phyloP scores from a whole-genome alignment of 1,284 basidiomycete genomes.

The Cerrena zonata region DNA sequence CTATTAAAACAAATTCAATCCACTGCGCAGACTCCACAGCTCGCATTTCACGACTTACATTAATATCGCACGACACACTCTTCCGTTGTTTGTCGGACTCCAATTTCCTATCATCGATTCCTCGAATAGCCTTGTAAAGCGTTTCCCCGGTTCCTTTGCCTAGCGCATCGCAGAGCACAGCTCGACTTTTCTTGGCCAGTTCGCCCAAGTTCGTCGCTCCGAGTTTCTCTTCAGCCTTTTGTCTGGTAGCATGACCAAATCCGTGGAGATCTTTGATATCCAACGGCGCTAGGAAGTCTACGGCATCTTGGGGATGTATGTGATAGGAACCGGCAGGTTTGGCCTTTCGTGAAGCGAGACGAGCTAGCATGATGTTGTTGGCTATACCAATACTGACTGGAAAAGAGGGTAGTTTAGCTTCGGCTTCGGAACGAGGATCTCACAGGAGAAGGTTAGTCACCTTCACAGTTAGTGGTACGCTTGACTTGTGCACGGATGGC shows the following conservation, averaged over 20 bases:
- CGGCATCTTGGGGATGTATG: conserved; percentile 51
- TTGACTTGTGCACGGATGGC: conserved; percentile 73
- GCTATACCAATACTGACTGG: conserved; percentile 87
- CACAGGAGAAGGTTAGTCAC: conserved; percentile 38
- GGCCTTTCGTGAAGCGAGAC: conserved; percentile 84
- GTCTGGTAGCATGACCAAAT: conserved; percentile 70
- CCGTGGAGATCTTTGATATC: conserved; percentile 85
- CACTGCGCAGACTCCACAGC: no score
- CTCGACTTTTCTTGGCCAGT: conserved; percentile 56
- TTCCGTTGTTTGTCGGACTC: conserved; percentile 82
- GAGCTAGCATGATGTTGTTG: conserved; percentile 87
- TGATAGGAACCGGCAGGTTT: conserved; percentile 87
- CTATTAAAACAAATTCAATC: conserved; percentile 33
- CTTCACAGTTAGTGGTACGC: conserved; percentile 77
- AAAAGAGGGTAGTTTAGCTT: no score
- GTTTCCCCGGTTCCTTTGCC: conserved; percentile 82
- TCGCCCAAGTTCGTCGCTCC: conserved; percentile 70
- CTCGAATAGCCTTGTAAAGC: conserved; percentile 78
- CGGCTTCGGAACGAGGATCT: neutral
- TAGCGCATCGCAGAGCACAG: conserved; percentile 62
- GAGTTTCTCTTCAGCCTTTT: conserved; percentile 75
- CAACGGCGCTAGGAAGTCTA: conserved; percentile 64
- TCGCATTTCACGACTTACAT: conserved; percentile 60
- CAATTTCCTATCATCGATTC: conserved; percentile 74
- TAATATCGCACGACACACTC: conserved; percentile 87